Evolutionary conservation across 371 early-diverging fungal genomes (phyloP).

Genomic region (Smittium culicis): DNA sequence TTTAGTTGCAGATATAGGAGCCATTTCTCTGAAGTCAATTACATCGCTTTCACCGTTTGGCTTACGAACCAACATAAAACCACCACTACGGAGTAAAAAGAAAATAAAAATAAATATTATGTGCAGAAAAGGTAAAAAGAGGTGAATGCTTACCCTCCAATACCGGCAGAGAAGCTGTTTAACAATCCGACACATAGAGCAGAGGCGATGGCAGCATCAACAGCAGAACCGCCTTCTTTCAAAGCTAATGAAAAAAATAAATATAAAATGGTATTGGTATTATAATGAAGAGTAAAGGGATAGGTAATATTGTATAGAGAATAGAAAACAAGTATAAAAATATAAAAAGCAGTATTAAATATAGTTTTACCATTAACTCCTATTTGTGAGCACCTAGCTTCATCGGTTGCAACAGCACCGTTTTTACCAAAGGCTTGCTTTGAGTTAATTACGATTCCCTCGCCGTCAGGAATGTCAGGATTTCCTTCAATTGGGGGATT

Average conservation of each 20-base stretch:
- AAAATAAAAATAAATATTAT: neutral
- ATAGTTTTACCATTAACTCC: constrained; percentile 46
- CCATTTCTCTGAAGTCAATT: constrained; percentile 82
- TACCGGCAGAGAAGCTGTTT: constrained; percentile 90
- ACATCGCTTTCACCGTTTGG: constrained; percentile 37
- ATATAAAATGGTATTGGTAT: neutral
- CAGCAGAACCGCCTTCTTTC: constrained; percentile 85
- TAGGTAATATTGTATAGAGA: too few relatives aligned
- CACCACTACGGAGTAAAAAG: constrained; percentile 46
- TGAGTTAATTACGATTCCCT: neutral
- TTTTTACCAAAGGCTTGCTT: constrained; percentile 17
- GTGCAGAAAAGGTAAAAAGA: neutral
- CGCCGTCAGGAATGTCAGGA: neutral
- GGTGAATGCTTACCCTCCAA: constrained; percentile 48
- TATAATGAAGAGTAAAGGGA: neutral
- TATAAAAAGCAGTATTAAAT: neutral
- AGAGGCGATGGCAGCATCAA: constrained; percentile 93
- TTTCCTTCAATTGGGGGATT: neutral
- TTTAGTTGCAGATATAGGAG: constrained; percentile 54
- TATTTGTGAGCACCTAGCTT: constrained; percentile 59
- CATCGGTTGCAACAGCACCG: constrained; percentile 81
- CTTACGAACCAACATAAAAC: constrained; percentile 87
- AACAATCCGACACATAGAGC: constrained; percentile 87
- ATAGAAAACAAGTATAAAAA: neutral
- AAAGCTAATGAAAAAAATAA: constrained; percentile 37